A percentile compares a stretch with the other conserved stretches of the same genome.
phyloP scores from a whole-genome alignment of 2,329 filamentous ascomycete genomes.

The Scedosporium boydii region DNA sequence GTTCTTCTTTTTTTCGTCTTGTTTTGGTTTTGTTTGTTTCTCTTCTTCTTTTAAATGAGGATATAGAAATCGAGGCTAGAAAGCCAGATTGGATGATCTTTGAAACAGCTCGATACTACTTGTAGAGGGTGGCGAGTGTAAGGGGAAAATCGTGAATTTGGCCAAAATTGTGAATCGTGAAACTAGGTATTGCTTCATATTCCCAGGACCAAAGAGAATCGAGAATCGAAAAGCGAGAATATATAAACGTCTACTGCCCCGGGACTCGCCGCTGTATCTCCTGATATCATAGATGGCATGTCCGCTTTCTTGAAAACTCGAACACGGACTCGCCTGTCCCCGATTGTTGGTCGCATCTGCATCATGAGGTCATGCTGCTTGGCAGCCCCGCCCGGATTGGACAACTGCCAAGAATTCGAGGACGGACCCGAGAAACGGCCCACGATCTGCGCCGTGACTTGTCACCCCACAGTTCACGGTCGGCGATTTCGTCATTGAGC shows the following conservation, averaged over 20 bases:
- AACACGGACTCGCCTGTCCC: neutral
- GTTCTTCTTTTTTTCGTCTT: neutral
- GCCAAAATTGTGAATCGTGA: too few relatives aligned
- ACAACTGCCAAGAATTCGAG: neutral
- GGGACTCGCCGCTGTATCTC: neutral
- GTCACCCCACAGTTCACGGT: neutral
- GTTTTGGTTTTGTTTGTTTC: neutral
- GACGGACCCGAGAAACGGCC: neutral
- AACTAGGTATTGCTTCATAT: too few relatives aligned
- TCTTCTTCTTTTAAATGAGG: neutral
- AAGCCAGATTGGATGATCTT: neutral
- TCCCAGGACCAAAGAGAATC: too few relatives aligned
- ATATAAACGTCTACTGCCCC: neutral
- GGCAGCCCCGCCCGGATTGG: neutral
- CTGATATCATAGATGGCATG: too few relatives aligned
- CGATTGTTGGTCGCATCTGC: neutral
- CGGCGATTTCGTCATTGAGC: neutral
- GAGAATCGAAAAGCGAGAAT: neutral
- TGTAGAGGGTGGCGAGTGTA: neutral
- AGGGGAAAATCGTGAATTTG: neutral
- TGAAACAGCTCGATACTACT: neutral
- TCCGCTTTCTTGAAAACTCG: neutral
- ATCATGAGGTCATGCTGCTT: neutral
- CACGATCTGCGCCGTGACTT: neutral
- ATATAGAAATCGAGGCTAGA: too few relatives aligned